Evolutionary conservation across 257 asterid genomes (phyloP), one percentile per base, ranked within the genome.

Genomic region (Avicennia marina): DNA sequence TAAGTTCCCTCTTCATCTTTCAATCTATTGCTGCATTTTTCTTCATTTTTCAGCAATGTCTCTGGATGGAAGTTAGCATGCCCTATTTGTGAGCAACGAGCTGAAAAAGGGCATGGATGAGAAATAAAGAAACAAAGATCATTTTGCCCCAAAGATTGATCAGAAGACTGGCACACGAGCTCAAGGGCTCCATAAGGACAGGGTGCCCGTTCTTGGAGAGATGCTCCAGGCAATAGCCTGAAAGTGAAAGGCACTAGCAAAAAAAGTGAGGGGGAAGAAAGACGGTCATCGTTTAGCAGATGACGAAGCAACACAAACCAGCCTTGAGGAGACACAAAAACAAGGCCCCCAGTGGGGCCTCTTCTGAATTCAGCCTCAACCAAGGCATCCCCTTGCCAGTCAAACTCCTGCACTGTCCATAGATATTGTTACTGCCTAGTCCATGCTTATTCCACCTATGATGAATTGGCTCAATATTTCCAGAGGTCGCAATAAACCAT

Each of bases 351-450:
- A 6, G 65, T 58, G 11, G 48, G 80, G 53, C 81, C 75, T 24
- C 69, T 65, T 36, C 52, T 52, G 95, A 82, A 59, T 85, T 89
- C 63, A 82, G 25, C 65, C 95, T 78, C 74, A 79, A 40, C 95
- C 95, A 85, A 13, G 95, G 90, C 73, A 82, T 85, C 12, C 95
- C 95, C 42, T 85, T 82, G 10, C 95, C 95, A 60, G 88, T 85
- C 66, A 85, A 60, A 29, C 64, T 47, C 70, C 95, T 67, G 49
- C 95, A 85, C 63, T 75, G 82, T 2, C 95, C 95, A 70, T 85
- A 83, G 15, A 75, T 43, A 12, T 79, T 85, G 56, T 85, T 90
- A 15, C 90, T 90, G 1, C 95, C 95, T 42, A 85, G 41, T 33
- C 95, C 95, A 43, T 85, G 90, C 56, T 85, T 90, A 39, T 85